Percentiles rank a stretch among this genome's conserved stretches.
These are phyloP conservation scores for Pyrenopolyporus hunteri DNA, from an alignment of 495 filamentous ascomycete species.

Conservation along the genomic window DNA sequence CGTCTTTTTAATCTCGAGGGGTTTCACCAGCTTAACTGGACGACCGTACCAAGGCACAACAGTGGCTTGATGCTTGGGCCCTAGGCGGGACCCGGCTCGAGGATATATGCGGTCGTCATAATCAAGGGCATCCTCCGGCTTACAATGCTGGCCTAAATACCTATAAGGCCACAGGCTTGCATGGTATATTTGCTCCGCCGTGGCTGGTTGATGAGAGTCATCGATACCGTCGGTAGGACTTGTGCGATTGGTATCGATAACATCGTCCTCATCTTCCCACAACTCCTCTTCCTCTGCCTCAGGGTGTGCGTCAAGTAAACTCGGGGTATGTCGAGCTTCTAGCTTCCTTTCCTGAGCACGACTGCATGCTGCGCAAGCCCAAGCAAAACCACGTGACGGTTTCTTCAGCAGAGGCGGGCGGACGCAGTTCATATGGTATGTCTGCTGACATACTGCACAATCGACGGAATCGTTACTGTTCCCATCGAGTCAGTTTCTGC, in stretches of 20 bases:
- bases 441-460: conserved; percentile 91
- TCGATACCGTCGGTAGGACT: conserved; percentile 63
- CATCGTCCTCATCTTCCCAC: conserved; percentile 79
- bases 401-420: conserved; percentile 92
- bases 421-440: conserved; percentile 99
- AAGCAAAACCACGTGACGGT: conserved; percentile 95
- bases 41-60: conserved; percentile 83
- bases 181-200: conserved; percentile 87
- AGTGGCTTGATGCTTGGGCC: conserved; percentile 89
- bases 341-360: conserved; percentile 90
- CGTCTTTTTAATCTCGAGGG: conserved; percentile 78
- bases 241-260: conserved; percentile 62
- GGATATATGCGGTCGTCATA: conserved; percentile 98
- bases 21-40: conserved; percentile 87
- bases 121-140: conserved; percentile 94
- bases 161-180: conserved; percentile 95
- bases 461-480: conserved; percentile 90
- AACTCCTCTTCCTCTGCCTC: conserved; percentile 83
- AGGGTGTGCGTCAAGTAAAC: conserved; percentile 53
- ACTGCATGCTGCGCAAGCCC: conserved; percentile 96
- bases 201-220: conserved; percentile 69
- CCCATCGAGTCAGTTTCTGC: neutral
- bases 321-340: conserved; percentile 87
- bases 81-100: conserved; percentile 89
- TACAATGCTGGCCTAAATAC: conserved; percentile 94